Evolutionary conservation across 2,329 filamentous ascomycete genomes (phyloP).

Genomic region (Aspergillus sp.): DNA sequence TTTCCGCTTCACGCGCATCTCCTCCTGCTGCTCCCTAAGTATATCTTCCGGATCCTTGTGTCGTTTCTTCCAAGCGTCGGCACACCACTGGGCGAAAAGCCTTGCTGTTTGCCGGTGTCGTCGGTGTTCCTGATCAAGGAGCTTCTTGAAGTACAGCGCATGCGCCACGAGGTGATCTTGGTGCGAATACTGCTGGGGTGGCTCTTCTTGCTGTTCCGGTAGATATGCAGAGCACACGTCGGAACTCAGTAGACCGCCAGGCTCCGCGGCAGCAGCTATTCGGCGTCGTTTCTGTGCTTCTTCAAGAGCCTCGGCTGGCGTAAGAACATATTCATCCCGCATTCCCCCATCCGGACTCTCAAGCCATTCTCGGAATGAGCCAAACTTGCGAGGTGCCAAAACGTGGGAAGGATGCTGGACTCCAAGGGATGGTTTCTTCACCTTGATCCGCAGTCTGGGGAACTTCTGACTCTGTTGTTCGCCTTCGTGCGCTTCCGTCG

Average conservation of each 20-base stretch:
- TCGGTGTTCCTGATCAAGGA: conserved; percentile 76
- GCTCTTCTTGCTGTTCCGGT: conserved; percentile 71
- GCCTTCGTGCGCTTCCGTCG: conserved; percentile 15
- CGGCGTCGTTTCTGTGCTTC: conserved; percentile 69
- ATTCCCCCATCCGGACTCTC: conserved; percentile 47
- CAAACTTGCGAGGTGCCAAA: conserved; percentile 43
- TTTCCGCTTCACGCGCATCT: conserved; percentile 67
- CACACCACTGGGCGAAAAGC: conserved; percentile 61
- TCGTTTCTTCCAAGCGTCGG: conserved; percentile 41
- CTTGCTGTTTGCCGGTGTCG: conserved; percentile 76
- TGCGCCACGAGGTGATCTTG: conserved; percentile 81
- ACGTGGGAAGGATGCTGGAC: conserved; percentile 53
- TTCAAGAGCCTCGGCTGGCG: conserved; percentile 59
- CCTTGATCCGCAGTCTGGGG: conserved; percentile 45
- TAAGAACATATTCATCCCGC: conserved; percentile 45
- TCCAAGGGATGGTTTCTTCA: conserved; percentile 50
- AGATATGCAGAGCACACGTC: conserved; percentile 69
- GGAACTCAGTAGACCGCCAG: conserved; percentile 71
- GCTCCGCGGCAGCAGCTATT: conserved; percentile 69
- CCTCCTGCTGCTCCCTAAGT: conserved; percentile 69
- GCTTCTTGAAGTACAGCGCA: conserved; percentile 72
- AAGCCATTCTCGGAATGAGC: conserved; percentile 65
- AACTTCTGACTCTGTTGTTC: conserved; percentile 24
- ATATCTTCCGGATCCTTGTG: conserved; percentile 65
- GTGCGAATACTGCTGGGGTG: conserved; percentile 77